Conservation (phyloP, 148 eudicot genomes). For the Camellia sinensis region DNA sequence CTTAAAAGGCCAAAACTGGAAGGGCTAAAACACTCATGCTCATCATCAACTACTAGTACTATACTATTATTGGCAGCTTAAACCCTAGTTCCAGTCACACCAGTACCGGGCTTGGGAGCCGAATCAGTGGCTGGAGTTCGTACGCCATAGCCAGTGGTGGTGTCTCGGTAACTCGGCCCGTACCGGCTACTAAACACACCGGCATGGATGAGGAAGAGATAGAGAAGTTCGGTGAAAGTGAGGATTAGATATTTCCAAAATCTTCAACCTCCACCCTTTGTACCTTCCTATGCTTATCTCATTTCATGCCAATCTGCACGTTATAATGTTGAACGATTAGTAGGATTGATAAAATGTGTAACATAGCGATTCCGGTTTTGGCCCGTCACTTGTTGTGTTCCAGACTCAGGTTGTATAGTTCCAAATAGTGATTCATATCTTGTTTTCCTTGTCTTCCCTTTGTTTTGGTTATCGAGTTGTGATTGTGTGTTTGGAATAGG, state of each 20-base stretch:
- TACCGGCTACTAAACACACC: constrained; percentile 40
- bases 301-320: constrained; percentile 72
- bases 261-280: constrained; percentile 78
- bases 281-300: constrained; percentile 61
- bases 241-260: constrained; percentile 65
- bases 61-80: background rate
- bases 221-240: constrained; percentile 45
- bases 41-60: no score
- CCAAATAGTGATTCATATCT: no score
- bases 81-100: constrained; percentile 12
- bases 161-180: constrained; percentile 44
- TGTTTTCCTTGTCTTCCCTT: no score
- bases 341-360: no score
- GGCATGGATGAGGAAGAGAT: constrained; percentile 57
- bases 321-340: no score
- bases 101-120: constrained; percentile 15
- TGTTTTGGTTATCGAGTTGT: no score
- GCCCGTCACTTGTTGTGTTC: no score
- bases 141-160: constrained; percentile 33
- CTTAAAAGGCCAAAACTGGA: no score
- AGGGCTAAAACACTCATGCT: no score
- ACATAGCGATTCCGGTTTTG: no score
- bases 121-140: constrained; percentile 15
- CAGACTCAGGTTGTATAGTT: no score
- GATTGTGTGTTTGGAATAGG: no score